Base-by-base conservation (phyloP, 179 eudicot species). In the Drosera spatulata region DNA sequence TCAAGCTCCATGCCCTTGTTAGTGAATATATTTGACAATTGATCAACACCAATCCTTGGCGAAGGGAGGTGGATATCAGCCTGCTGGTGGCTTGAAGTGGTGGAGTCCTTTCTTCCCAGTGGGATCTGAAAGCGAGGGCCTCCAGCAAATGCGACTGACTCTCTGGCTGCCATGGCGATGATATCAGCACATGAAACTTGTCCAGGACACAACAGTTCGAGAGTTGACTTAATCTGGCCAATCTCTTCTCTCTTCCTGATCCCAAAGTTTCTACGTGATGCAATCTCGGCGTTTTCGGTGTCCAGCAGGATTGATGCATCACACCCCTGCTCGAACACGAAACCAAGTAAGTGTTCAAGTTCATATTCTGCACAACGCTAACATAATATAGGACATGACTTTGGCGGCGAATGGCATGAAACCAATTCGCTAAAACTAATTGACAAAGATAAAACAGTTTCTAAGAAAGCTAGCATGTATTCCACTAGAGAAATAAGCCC, bases 181-280 rank as follows among this genome's bases (percentile, higher is more conserved):
- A 85, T 80, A 66, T 85, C 91, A 9, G 88, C 75, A 58, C 91
- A 85, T 4, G 91, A 85, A 43, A 85, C 91, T 70, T 63, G 67
- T 38, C 40, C 61, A 4, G 87, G 88, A 60, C 88, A 85, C 12
- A 50, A 73, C 2, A 39, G 60, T 60, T 85, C 91, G 49, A 85
- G 67, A 7, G 55, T 61, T 15, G 74, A 63, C 60, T 85, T 85
- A 22, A 85, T 58, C 6, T 45, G 43, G 58, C 48, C 44, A 11
- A 85, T 73, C 4, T 58, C 55, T 41, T 80, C 83, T 10, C 75
- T 72, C 53, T 82, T 80, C 55, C 83, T 43, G 53, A 85, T 69
- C 10, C 83, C 88, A 5, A 77, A 80, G 57, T 82, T 85, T 39
- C 63, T 75, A 2, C 63, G 7, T 9, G 82, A 74, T n/a, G 37